Percentiles rank a stretch among this genome's conserved stretches.
phyloP scores from a whole-genome alignment of 768 basidiomycete species.

The Mycena venus region DNA sequence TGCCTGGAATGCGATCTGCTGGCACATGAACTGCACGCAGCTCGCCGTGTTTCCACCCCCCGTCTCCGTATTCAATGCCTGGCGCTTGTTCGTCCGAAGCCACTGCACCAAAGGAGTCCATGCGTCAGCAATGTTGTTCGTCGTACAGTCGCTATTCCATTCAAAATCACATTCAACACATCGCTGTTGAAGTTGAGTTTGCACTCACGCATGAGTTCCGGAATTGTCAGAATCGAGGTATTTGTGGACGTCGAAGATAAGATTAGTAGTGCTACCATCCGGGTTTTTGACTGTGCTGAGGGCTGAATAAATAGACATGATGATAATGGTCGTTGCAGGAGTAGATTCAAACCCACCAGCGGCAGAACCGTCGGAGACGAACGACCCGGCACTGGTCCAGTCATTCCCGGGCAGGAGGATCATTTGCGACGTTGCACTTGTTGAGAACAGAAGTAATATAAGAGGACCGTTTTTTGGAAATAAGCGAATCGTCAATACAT shows the following conservation, averaged over 20 bases:
- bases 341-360: conserved; percentile 26
- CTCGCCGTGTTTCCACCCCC: conserved; percentile 67
- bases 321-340: neutral
- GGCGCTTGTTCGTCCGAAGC: conserved; percentile 63
- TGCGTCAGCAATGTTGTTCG: conserved; percentile 63
- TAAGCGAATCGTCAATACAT: neutral
- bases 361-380: conserved; percentile 64
- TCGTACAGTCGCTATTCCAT: conserved; percentile 56
- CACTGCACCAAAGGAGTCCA: conserved; percentile 61
- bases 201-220: conserved; percentile 41
- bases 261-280: conserved; percentile 57
- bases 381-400: conserved; percentile 65
- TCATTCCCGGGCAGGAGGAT: conserved; percentile 72
- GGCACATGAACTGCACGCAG: conserved; percentile 59
- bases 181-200: neutral
- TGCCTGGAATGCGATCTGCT: conserved; percentile 60
- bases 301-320: conserved; percentile 29
- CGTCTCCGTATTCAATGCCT: conserved; percentile 72
- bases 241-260: conserved; percentile 74
- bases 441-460: no score
- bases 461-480: no score
- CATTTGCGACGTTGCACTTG: conserved; percentile 64
- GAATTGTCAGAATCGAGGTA: conserved; percentile 70
- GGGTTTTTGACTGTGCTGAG: conserved; percentile 59
- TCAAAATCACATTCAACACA: neutral